phyloP scores from a whole-genome alignment of 2,329 filamentous ascomycete species.

The Dactylellina parvicollis region DNA sequence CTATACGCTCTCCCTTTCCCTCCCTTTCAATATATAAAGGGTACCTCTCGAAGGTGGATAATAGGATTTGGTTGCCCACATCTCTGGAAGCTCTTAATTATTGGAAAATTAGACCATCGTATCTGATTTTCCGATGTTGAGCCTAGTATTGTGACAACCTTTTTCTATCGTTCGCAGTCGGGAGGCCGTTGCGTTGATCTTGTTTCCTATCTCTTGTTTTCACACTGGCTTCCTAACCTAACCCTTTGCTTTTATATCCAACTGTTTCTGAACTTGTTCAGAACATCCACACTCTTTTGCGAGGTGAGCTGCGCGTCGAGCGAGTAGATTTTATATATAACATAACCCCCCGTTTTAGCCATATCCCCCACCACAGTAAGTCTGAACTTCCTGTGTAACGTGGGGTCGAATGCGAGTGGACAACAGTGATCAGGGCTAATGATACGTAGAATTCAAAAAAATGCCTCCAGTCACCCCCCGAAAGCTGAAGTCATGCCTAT shows the following conservation, averaged over 20 bases:
- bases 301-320: slow-evolving; percentile 30
- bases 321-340: slow-evolving; percentile 21
- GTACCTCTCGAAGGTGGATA: slow-evolving; percentile 50
- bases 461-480: slow-evolving; percentile 53
- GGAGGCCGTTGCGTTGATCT: slow-evolving; percentile 53
- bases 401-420: background rate
- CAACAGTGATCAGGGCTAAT: background rate
- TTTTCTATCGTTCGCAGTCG: slow-evolving; percentile 43
- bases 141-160: slow-evolving; percentile 34
- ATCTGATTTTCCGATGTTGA: slow-evolving; percentile 52
- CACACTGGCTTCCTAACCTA: slow-evolving; percentile 47
- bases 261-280: slow-evolving; percentile 55
- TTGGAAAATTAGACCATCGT: slow-evolving; percentile 19
- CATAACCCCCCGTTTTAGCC: background rate
- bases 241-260: slow-evolving; percentile 43
- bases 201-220: slow-evolving; percentile 27
- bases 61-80: slow-evolving; percentile 39
- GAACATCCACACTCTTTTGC: slow-evolving; percentile 54
- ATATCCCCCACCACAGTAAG: slow-evolving; percentile 22
- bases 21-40: slow-evolving; percentile 54
- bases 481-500: slow-evolving; percentile 51
- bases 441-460: slow-evolving; percentile 14
- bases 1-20: slow-evolving; percentile 46
- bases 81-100: slow-evolving; percentile 25
- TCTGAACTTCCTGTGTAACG: background rate